Percentiles rank a stretch among this genome's conserved stretches.
Evolutionary conservation across 331 rosid genomes (phyloP).

Genomic region (Acacia pycnantha): DNA sequence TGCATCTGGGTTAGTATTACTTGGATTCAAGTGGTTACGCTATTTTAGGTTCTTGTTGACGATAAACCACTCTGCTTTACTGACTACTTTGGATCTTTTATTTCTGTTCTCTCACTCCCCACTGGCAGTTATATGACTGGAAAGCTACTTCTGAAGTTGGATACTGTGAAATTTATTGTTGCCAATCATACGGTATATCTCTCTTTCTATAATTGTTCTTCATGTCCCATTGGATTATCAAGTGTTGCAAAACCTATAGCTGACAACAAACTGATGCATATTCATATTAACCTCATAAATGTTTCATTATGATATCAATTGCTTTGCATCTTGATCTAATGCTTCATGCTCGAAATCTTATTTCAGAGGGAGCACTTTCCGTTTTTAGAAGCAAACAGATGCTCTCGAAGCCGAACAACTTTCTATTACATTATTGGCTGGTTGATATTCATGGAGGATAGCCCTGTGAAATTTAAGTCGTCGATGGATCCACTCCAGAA

Average conservation of each 20-base stretch:
- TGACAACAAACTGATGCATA: background rate
- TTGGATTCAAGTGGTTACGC: slow-evolving; percentile 11
- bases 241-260: background rate
- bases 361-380: slow-evolving; percentile 95
- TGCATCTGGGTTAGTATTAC: slow-evolving; percentile 88
- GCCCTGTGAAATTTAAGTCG: slow-evolving; percentile 89
- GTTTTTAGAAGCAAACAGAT: slow-evolving; percentile 78
- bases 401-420: slow-evolving; percentile 94
- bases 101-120: background rate
- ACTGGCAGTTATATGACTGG: slow-evolving; percentile 90
- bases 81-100: slow-evolving; percentile 17
- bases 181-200: slow-evolving; percentile 86
- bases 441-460: slow-evolving; percentile 94
- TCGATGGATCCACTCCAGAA: slow-evolving; percentile 97
- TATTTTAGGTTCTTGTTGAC: slow-evolving; percentile 20
- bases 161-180: slow-evolving; percentile 85
- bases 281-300: background rate
- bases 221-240: background rate
- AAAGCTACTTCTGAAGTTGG: slow-evolving; percentile 95
- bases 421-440: slow-evolving; percentile 94
- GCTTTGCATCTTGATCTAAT: slow-evolving; percentile 18
- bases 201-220: slow-evolving; percentile 3
- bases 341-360: slow-evolving; percentile 13
- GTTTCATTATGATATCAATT: slow-evolving; percentile 12
- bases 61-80: slow-evolving; percentile 12